Percentiles rank a stretch among this genome's conserved stretches.
phyloP scores from a whole-genome alignment of 331 rosid species.

The Malus hybrid region DNA sequence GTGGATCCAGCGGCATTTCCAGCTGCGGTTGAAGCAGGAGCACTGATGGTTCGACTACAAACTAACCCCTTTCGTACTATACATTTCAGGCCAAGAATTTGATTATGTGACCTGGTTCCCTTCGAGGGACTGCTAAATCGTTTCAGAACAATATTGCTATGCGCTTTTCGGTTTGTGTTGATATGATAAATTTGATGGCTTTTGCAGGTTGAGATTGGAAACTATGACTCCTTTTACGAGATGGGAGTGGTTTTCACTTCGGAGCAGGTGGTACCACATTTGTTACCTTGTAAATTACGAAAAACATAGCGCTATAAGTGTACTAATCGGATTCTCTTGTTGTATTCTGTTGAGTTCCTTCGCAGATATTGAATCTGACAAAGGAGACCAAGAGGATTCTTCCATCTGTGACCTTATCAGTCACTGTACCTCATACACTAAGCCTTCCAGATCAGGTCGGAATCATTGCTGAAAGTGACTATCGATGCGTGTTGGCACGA shows the following conservation, averaged over 20 bases:
- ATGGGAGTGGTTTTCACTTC: slow-evolving; percentile 68
- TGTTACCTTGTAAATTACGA: not conserved
- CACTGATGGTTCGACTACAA: slow-evolving; percentile 56
- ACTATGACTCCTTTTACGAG: slow-evolving; percentile 88
- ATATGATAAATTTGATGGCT: not conserved
- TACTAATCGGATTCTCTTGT: not conserved
- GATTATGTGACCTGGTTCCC: not conserved
- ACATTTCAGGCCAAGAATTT: slow-evolving; percentile 1
- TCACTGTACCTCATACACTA: slow-evolving; percentile 90
- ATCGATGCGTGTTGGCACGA: not conserved
- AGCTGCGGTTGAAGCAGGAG: slow-evolving; percentile 87
- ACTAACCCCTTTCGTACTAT: slow-evolving; percentile 12
- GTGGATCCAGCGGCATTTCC: slow-evolving; percentile 64
- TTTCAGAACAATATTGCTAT: too few species aligned
- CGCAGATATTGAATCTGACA: slow-evolving; percentile 69
- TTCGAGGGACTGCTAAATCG: not conserved
- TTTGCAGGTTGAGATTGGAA: slow-evolving; percentile 87
- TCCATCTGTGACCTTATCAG: slow-evolving; percentile 66
- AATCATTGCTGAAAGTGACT: slow-evolving; percentile 3
- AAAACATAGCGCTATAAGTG: not conserved
- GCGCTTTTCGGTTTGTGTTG: too few species aligned
- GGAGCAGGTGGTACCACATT: slow-evolving; percentile 66
- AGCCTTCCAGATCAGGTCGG: slow-evolving; percentile 91
- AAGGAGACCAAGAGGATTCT: slow-evolving; percentile 70
- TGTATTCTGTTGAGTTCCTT: not conserved